Percentiles rank a stretch among this genome's conserved stretches.
Conservation (phyloP, 2,329 filamentous ascomycete species). For the Madurella fahalii region DNA sequence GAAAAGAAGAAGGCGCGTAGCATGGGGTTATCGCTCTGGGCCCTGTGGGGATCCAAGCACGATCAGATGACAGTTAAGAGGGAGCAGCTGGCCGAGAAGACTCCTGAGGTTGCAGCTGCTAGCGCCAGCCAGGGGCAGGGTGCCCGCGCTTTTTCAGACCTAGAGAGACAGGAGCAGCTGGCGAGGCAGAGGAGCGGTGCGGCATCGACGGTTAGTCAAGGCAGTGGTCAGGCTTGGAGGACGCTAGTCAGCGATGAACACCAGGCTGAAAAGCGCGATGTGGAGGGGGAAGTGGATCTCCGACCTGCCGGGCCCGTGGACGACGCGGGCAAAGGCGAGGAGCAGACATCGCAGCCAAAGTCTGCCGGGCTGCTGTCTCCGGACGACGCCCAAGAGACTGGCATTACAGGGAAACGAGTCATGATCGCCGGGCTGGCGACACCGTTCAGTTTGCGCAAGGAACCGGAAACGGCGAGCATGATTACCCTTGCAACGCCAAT, state of each 20-base stretch:
- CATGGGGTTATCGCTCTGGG: conserved; percentile 78
- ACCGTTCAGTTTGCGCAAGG: conserved; percentile 64
- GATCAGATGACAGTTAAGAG: conserved; percentile 69
- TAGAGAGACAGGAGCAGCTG: conserved; percentile 39
- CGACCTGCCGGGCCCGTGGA: conserved; percentile 8
- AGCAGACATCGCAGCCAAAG: background rate
- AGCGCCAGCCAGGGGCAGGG: conserved; percentile 38
- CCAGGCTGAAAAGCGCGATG: conserved; percentile 29
- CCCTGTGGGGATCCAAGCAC: conserved; percentile 81
- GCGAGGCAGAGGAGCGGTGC: conserved; percentile 52
- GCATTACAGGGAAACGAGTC: conserved; percentile 58
- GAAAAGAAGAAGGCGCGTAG: conserved; percentile 48
- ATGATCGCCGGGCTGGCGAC: conserved; percentile 66
- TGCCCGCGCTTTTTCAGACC: conserved; percentile 39
- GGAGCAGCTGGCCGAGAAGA: conserved; percentile 48
- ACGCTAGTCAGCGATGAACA: conserved; percentile 4
- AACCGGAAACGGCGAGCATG: conserved; percentile 66
- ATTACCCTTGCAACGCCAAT: conserved; percentile 54
- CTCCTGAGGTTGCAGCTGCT: conserved; percentile 32
- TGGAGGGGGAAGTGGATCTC: conserved; percentile 7
- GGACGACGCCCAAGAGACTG: conserved; percentile 43
- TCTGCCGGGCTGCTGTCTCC: conserved; percentile 41
- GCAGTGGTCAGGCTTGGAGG: conserved; percentile 1
- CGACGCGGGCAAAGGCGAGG: background rate
- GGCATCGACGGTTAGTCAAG: background rate